Conservation (phyloP, 2,329 filamentous ascomycete species). For the Claviceps arundinis region DNA sequence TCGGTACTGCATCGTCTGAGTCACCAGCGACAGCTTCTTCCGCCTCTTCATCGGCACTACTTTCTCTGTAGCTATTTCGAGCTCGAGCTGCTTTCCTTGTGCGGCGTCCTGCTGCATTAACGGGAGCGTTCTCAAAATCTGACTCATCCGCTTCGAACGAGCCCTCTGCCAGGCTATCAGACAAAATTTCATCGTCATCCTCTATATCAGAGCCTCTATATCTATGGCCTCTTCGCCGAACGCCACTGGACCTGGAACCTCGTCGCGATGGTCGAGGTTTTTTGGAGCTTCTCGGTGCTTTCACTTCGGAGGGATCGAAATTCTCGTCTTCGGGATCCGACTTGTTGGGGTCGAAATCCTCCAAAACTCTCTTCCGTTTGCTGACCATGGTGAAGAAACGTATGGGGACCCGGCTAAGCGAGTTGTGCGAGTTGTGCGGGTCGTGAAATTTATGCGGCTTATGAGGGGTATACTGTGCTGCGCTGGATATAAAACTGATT, state of each 20-base stretch:
- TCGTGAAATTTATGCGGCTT: too few relatives aligned
- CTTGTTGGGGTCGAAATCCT: slow-evolving; percentile 52
- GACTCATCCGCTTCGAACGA: slow-evolving; percentile 32
- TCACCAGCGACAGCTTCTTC: slow-evolving; percentile 17
- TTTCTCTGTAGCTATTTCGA: slow-evolving; percentile 34
- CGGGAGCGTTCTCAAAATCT: slow-evolving; percentile 26
- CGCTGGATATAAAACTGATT: slow-evolving; percentile 6
- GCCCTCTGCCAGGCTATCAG: slow-evolving; percentile 37
- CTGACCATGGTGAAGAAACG: slow-evolving; percentile 16
- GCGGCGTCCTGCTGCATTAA: slow-evolving; percentile 34
- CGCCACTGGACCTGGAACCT: slow-evolving; percentile 14
- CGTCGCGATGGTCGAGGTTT: slow-evolving; percentile 26
- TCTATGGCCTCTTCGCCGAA: slow-evolving; percentile 23
- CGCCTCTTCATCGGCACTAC: slow-evolving; percentile 27
- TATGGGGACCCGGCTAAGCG: background rate
- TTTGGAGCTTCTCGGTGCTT: slow-evolving; percentile 28
- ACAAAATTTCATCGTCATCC: slow-evolving; percentile 43
- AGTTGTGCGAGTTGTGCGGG: too few relatives aligned
- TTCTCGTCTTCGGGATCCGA: slow-evolving; percentile 55
- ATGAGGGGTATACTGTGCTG: background rate
- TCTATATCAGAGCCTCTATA: slow-evolving; percentile 51
- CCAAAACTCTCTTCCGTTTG: slow-evolving; percentile 45
- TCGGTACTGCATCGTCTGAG: slow-evolving; percentile 13
- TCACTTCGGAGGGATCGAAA: slow-evolving; percentile 42
- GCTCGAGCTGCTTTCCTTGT: slow-evolving; percentile 34